phyloP scores from a whole-genome alignment of 2,329 filamentous ascomycete genomes.

The Cladophialophora chaetospira region DNA sequence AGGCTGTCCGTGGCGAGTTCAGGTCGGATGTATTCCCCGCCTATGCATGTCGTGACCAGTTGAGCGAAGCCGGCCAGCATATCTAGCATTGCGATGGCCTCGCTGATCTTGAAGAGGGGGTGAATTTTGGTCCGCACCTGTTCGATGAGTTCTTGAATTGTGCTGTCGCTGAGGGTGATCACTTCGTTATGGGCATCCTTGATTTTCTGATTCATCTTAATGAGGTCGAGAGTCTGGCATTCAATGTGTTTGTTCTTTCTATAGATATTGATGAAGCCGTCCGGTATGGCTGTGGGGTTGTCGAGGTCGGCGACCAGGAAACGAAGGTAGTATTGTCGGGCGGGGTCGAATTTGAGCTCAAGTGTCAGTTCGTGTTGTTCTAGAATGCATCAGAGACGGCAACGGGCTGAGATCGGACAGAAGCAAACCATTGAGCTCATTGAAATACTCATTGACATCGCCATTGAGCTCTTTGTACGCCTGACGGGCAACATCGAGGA shows the following conservation, averaged over 20 bases:
- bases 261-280: slow-evolving; percentile 75
- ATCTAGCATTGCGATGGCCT: slow-evolving; percentile 83
- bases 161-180: slow-evolving; percentile 76
- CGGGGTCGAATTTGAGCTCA: slow-evolving; percentile 73
- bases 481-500: slow-evolving; percentile 84
- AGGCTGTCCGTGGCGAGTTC: slow-evolving; percentile 65
- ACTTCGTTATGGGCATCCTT: slow-evolving; percentile 81
- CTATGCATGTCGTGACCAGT: slow-evolving; percentile 59
- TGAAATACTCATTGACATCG: slow-evolving; percentile 72
- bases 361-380: slow-evolving; percentile 61
- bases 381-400: slow-evolving; percentile 38
- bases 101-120: slow-evolving; percentile 77
- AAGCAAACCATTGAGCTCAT: slow-evolving; percentile 62
- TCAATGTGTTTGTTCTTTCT: slow-evolving; percentile 75
- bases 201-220: slow-evolving; percentile 79
- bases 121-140: slow-evolving; percentile 73
- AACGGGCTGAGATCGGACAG: not conserved
- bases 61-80: slow-evolving; percentile 80
- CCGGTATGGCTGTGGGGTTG: slow-evolving; percentile 61
- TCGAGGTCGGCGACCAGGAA: slow-evolving; percentile 62
- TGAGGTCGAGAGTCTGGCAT: slow-evolving; percentile 80
- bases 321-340: slow-evolving; percentile 77
- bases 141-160: slow-evolving; percentile 70
- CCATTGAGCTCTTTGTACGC: slow-evolving; percentile 87
- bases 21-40: slow-evolving; percentile 66